These are phyloP conservation scores for Teunomyces gatunensis DNA, from an alignment of 805 yeast genomes.

Conservation along the genomic window DNA sequence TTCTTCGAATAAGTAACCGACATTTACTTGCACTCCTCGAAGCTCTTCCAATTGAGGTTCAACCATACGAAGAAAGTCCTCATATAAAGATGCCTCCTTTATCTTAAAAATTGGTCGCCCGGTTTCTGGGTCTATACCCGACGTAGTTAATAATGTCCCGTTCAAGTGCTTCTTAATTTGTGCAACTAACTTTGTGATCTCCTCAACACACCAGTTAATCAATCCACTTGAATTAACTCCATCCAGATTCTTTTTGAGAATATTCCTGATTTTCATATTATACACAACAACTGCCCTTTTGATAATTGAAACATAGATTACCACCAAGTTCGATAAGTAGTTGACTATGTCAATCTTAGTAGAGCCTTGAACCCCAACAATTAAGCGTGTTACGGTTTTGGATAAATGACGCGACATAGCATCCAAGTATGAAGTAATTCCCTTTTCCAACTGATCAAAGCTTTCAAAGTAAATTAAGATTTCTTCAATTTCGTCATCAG, in stretches of 20 bases:
- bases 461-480: conserved; percentile 36
- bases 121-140: conserved; percentile 21
- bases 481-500: conserved; percentile 27
- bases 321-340: conserved; percentile 38
- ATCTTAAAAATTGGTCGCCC: conserved; percentile 27
- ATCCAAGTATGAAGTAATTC: conserved; percentile 31
- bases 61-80: conserved; percentile 53
- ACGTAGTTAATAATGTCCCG: conserved; percentile 54
- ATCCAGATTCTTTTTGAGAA: conserved; percentile 26
- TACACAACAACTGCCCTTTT: conserved; percentile 53
- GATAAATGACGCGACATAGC: conserved; percentile 34
- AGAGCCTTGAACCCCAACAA: conserved; percentile 41
- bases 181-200: conserved; percentile 56
- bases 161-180: conserved; percentile 65
- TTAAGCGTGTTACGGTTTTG: conserved; percentile 30
- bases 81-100: conserved; percentile 26
- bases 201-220: conserved; percentile 74
- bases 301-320: conserved; percentile 35
- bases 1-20: conserved; percentile 63
- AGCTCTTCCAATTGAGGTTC: conserved; percentile 60
- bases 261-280: conserved; percentile 29
- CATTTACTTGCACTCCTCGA: conserved; percentile 65
- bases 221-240: conserved; percentile 48
- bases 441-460: conserved; percentile 36
- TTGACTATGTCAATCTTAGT: conserved; percentile 43